Evolutionary conservation across 805 yeast genomes (phyloP), one percentile per base, ranked within the genome.

Genomic region (Scheffersomyces ergatensis): DNA sequence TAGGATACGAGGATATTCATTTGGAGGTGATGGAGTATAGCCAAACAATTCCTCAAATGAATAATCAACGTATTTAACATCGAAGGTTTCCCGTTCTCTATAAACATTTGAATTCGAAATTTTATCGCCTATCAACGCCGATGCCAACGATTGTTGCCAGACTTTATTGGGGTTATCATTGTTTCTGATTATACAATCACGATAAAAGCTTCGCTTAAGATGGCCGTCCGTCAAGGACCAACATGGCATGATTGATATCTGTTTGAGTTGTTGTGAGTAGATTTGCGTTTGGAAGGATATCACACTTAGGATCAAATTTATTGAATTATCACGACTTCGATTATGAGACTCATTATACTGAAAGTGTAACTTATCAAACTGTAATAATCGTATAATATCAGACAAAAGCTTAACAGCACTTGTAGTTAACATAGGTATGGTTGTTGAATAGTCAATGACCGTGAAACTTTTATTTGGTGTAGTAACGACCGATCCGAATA

Each of bases 191-290:
- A 16, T 25, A 9, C 29, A 33, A 29, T 17, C 23, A 19, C 24
- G 16, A 41, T 32, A 37, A 48, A 51, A 13, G 55, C 53, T 41
- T 60, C 45, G 5, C 54, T 29, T 5, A 51, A 43, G 9, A 58
- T 37, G 19, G 60, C 67, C 32, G 40, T 63, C 65, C 2, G 55
- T 43, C 12, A 58, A 50, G 2, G 66, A 57, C 69, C 69, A 63
- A 18, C 61, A 57, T 38, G 60, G 56, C 36, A 57, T 63, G 17
- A 55, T 38, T 9, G 55, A 45, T 4, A 54, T 16, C 17, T 15
- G 18, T 12, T 14, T 6, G 11, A 29, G 17, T 14, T 29, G 32
- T 15, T 29, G n/a, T 6, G 17, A 15, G 15, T 29, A 29, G 18
- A 29, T 29, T 29, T 29, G 32, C 3, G 32, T 29, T 29, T 29